Evolutionary conservation across 2,329 filamentous ascomycete genomes (phyloP), one percentile per base, ranked within the genome.

Genomic region (Phoma sp.): DNA sequence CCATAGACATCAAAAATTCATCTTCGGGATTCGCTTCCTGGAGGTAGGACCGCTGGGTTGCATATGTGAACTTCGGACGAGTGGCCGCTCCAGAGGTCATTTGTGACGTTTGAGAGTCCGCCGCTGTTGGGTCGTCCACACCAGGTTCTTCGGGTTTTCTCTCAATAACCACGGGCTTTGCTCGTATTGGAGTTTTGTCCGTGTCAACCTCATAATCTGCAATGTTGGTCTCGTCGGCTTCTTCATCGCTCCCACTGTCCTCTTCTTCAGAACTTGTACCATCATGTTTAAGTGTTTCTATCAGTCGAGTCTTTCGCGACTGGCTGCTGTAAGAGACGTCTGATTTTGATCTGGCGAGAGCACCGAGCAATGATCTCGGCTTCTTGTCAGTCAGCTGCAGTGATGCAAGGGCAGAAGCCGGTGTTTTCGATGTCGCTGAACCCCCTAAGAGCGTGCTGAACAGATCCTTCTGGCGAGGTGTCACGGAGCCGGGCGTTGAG

Each of bases 11-110:
- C n/a, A 75, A 49, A 11, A 74, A 57, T 2, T 63, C 64, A 47
- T 76, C 76, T 40, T 81, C 78, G 3, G 78, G 63, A 23, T 74
- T 77, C 37, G 77, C 67, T 57, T 86, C 84, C 59, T 81, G 78
- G n/a, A 87, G 72, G 56, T 86, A 85, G 2, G 85, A 86, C 38
- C 85, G 79, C 59, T 83, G 78, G 30, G 80, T 80, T 12, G 83
- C 82, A 68, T 88, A 88, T 2, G 86, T 88, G 36, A 84, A 73
- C 60, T 75, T 82, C 4, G 78, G 73, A 2, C 77, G 59, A 32
- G 49, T 56, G 15, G 62, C 49, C 53, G 59, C 32, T 18, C 58
- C 59, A 26, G 62, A 42, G 9, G 60, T 42, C 11, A 40, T 49
- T 17, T 71, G 66, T 9, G 68, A 73, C 10, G 66, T 53, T 42